A percentile compares a stretch with the other conserved stretches of the same genome.
Evolutionary conservation across 345 rosid genomes (phyloP).

Genomic region (Aurinia saxatilis): DNA sequence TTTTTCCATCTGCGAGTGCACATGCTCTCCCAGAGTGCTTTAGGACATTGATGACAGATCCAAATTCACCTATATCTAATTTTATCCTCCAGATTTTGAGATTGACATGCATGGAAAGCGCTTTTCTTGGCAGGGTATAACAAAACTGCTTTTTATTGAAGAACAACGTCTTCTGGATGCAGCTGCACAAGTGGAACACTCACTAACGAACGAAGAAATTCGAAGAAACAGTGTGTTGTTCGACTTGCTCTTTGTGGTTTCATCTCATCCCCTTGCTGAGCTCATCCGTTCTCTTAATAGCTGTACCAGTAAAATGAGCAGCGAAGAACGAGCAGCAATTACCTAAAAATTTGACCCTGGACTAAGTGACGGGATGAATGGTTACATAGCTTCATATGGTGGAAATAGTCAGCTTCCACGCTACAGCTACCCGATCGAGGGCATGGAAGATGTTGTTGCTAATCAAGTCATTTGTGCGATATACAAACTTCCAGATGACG

Average conservation of each 20-base stretch:
- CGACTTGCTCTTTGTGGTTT: constrained; percentile 72
- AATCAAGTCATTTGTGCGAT: constrained; percentile 82
- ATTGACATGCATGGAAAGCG: constrained; percentile 96
- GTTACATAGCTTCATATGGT: constrained; percentile 71
- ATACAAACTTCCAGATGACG: constrained; percentile 71
- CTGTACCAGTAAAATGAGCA: constrained; percentile 43
- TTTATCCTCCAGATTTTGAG: constrained; percentile 88
- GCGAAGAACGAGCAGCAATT: constrained; percentile 35
- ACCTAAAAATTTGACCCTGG: constrained; percentile 54
- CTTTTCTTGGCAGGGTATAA: constrained; percentile 89
- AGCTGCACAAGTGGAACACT: constrained; percentile 53
- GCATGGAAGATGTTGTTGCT: constrained; percentile 78
- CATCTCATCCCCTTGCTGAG: constrained; percentile 73
- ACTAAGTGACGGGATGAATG: constrained; percentile 93
- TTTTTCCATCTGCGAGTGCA: no score
- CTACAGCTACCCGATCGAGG: constrained; percentile 67
- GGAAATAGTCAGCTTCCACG: constrained; percentile 72
- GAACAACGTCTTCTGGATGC: constrained; percentile 79
- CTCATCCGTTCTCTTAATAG: constrained; percentile 63
- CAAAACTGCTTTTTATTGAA: constrained; percentile 86
- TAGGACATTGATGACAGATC: constrained; percentile 80
- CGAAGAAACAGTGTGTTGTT: constrained; percentile 67
- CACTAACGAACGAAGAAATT: constrained; percentile 72
- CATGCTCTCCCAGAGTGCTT: constrained; percentile 71
- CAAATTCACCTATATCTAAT: constrained; percentile 71